phyloP scores from a whole-genome alignment of 768 basidiomycete genomes.

The Russula emetica region DNA sequence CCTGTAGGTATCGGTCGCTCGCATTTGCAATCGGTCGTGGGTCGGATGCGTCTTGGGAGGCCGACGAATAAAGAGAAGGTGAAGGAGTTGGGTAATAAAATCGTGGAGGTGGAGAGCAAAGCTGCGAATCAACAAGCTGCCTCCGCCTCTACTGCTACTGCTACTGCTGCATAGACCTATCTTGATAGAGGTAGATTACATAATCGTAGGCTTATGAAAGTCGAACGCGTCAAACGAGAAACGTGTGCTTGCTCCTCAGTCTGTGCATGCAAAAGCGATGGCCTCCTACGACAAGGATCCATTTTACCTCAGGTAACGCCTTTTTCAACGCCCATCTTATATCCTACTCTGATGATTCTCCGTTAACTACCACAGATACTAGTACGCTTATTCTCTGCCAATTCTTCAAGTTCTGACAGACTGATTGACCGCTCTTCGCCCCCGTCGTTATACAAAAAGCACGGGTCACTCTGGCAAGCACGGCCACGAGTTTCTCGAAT shows the following conservation, averaged over 20 bases:
- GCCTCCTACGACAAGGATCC: conserved; percentile 28
- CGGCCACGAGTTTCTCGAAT: conserved; percentile 97
- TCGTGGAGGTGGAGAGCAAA: conserved; percentile 33
- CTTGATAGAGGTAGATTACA: not conserved
- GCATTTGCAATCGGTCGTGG: conserved; percentile 37
- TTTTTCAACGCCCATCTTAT: not conserved
- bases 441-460: conserved; percentile 37
- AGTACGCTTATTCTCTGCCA: conserved; percentile 34
- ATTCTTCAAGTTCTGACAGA: not conserved
- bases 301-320: conserved; percentile 26
- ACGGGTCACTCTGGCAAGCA: conserved; percentile 99
- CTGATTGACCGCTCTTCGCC: not conserved
- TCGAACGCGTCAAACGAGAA: conserved; percentile 7
- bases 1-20: conserved; percentile 49
- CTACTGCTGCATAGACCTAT: not conserved
- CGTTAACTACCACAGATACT: conserved; percentile 42
- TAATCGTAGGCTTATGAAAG: not conserved
- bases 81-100: conserved; percentile 35
- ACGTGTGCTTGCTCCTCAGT: not conserved
- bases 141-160: not conserved
- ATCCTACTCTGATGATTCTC: not conserved
- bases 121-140: conserved; percentile 13
- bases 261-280: conserved; percentile 18
- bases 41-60: conserved; percentile 35
- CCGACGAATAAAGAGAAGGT: conserved; percentile 34